Evolutionary conservation across 495 filamentous ascomycete species (phyloP).

Genomic region (Cladorrhinum samala): DNA sequence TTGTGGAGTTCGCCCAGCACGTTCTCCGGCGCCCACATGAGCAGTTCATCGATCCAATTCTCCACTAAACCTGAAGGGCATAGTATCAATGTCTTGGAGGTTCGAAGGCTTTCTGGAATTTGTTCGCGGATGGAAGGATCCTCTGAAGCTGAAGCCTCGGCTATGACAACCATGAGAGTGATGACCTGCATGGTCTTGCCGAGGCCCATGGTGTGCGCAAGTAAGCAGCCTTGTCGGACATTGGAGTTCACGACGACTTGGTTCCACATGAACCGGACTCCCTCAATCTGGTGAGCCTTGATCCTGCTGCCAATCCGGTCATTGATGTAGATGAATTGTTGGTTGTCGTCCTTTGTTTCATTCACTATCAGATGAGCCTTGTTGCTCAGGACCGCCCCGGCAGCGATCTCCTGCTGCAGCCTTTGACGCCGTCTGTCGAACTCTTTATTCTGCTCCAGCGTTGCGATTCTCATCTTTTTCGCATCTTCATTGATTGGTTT

Average conservation of each 20-base stretch:
- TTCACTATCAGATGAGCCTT: constrained; percentile 58
- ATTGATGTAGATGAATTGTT: constrained; percentile 47
- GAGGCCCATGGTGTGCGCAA: constrained; percentile 90
- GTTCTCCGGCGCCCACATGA: constrained; percentile 56
- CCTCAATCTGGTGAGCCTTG: constrained; percentile 54
- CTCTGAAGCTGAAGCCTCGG: constrained; percentile 54
- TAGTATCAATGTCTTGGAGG: constrained; percentile 62
- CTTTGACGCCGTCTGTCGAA: constrained; percentile 44
- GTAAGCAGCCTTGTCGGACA: constrained; percentile 63
- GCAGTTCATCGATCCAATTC: constrained; percentile 79
- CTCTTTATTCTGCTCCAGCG: constrained; percentile 37
- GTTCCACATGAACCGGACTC: constrained; percentile 87
- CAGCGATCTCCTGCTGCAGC: constrained; percentile 39
- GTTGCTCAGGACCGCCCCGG: constrained; percentile 37
- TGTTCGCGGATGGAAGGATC: constrained; percentile 53
- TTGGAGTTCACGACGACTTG: constrained; percentile 56
- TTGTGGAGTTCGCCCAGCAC: constrained; percentile 49
- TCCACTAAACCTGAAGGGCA: constrained; percentile 69
- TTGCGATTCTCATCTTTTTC: constrained; percentile 39
- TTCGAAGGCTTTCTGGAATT: constrained; percentile 56
- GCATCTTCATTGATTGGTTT: constrained; percentile 33
- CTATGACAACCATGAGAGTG: constrained; percentile 68
- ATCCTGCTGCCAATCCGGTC: constrained; percentile 42
- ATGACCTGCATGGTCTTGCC: constrained; percentile 93
- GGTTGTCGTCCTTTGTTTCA: constrained; percentile 54